Evolutionary conservation across 148 eudicot species (phyloP).

Genomic region (Silene latifolia): DNA sequence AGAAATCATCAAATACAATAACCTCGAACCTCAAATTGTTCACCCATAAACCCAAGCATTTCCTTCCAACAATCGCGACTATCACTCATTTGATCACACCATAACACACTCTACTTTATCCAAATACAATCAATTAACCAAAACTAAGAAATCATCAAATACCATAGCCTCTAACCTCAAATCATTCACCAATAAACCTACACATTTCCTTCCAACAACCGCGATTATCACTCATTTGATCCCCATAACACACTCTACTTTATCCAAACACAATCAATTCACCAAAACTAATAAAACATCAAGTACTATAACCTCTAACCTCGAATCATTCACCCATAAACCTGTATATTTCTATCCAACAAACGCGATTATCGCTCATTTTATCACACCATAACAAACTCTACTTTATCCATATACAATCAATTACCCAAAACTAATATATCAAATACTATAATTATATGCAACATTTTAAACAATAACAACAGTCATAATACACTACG

Average conservation of each 20-base stretch:
- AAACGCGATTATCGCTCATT: slow-evolving; percentile 9
- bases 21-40: background rate
- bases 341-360: slow-evolving; percentile 1
- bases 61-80: slow-evolving; percentile 8
- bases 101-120: background rate
- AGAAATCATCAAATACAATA: background rate
- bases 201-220: slow-evolving; percentile 6
- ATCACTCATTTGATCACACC: slow-evolving; percentile 11
- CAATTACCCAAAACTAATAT: background rate
- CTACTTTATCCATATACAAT: background rate
- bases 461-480: too few relatives aligned
- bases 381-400: background rate
- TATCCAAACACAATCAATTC: background rate
- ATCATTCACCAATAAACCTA: background rate
- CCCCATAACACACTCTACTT: background rate
- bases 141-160: background rate
- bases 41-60: background rate
- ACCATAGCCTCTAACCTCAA: background rate
- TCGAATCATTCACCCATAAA: background rate
- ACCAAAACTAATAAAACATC: background rate
- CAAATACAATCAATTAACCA: background rate
- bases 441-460: too few relatives aligned
- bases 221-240: slow-evolving; percentile 10
- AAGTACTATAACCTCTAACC: background rate
- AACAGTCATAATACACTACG: too few relatives aligned